These are phyloP conservation scores for Fusarium sp. DNA, from an alignment of 2,329 filamentous ascomycete species.

Conservation along the genomic window DNA sequence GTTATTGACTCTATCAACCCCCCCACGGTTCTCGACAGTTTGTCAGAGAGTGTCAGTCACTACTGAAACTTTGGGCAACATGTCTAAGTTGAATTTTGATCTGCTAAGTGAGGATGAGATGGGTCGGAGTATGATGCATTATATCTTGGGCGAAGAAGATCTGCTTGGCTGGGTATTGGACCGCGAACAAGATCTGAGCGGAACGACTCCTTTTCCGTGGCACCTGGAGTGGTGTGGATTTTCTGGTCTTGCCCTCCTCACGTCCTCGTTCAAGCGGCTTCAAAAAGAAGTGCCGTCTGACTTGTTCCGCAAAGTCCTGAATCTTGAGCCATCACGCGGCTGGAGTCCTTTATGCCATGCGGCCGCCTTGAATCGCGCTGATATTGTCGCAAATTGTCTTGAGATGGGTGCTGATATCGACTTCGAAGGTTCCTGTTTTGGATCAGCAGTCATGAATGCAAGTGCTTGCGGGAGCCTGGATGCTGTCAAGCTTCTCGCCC, in stretches of 20 bases:
- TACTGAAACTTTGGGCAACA: fast-evolving
- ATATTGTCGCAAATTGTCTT: slow-evolving; percentile 2
- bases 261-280: neutral
- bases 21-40: fast-evolving
- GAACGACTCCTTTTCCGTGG: slow-evolving; percentile 8
- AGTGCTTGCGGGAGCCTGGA: slow-evolving; percentile 2
- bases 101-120: neutral
- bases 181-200: fast-evolving
- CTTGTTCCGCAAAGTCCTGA: neutral
- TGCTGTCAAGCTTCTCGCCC: neutral
- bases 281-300: neutral
- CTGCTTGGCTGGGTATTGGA: neutral
- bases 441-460: slow-evolving; percentile 16
- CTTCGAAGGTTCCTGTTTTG: slow-evolving; percentile 8
- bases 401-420: neutral
- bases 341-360: slow-evolving; percentile 23
- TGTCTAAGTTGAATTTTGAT: neutral
- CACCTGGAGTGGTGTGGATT: neutral
- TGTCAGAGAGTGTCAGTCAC: neutral
- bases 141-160: neutral
- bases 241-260: neutral
- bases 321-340: slow-evolving; percentile 7
- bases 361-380: neutral
- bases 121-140: slow-evolving; percentile 8
- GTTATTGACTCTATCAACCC: neutral